Evolutionary conservation across 148 eudicot species (phyloP).

Genomic region (Camellia granthamiana): DNA sequence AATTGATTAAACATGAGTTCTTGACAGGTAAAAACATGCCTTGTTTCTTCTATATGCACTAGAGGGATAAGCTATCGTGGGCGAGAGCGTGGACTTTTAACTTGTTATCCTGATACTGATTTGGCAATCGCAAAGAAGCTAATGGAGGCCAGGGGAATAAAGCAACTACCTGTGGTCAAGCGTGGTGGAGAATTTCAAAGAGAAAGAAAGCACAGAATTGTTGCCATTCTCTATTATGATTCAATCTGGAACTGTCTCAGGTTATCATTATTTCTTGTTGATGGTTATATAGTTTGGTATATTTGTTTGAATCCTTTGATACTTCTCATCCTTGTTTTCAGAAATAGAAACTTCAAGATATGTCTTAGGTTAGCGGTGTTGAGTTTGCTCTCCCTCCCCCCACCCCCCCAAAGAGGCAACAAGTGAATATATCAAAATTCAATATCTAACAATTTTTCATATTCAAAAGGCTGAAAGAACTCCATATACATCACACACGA

Average conservation of each 20-base stretch:
- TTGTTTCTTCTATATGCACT: conserved; percentile 70
- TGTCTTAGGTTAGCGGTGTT: no score
- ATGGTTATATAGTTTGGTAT: neutral
- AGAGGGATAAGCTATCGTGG: conserved; percentile 76
- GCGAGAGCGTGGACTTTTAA: conserved; percentile 70
- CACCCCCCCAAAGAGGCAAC: no score
- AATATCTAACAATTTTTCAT: no score
- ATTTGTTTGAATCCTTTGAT: neutral
- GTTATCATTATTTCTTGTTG: conserved; percentile 30
- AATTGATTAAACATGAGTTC: neutral
- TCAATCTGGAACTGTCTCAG: conserved; percentile 60
- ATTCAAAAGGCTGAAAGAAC: no score
- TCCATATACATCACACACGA: no score
- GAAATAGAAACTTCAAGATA: no score
- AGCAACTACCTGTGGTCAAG: conserved; percentile 88
- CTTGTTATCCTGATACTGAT: conserved; percentile 90
- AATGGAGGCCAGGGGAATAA: conserved; percentile 92
- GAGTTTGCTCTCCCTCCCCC: no score
- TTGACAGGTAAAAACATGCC: conserved; percentile 55
- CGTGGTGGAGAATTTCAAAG: conserved; percentile 54
- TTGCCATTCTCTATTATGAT: conserved; percentile 72
- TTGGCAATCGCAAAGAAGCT: conserved; percentile 79
- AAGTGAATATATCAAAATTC: no score
- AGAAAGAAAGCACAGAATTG: conserved; percentile 65
- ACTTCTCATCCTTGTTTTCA: no score